Conservation (phyloP, 2,329 filamentous ascomycete species). For the Epicoccum nigrum region DNA sequence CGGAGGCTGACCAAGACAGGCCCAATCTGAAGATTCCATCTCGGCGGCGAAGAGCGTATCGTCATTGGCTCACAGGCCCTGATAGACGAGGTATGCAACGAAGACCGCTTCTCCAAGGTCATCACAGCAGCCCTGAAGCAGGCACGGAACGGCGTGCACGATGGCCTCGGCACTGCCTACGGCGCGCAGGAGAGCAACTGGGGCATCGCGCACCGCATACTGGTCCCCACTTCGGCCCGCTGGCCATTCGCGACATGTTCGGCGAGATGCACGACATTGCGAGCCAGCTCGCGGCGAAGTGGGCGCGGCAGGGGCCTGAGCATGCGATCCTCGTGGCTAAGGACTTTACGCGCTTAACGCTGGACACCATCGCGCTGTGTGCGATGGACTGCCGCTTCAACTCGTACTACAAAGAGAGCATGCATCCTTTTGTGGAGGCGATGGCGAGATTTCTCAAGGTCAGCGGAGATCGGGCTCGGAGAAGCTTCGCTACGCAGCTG, state of each 20-base stretch:
- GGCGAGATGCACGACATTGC: constrained; percentile 64
- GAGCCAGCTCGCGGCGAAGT: constrained; percentile 69
- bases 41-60: constrained; percentile 35
- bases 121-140: constrained; percentile 38
- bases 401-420: constrained; percentile 44
- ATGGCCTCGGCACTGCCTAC: constrained; percentile 51
- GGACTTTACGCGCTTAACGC: constrained; percentile 47
- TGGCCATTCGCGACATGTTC: constrained; percentile 72
- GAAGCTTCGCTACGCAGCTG: constrained; percentile 40
- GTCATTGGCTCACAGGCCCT: constrained; percentile 43
- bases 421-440: constrained; percentile 48
- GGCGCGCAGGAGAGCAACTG: constrained; percentile 49
- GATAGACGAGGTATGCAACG: constrained; percentile 50
- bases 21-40: constrained; percentile 42
- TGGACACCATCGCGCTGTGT: constrained; percentile 49
- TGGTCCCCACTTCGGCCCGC: constrained; percentile 74
- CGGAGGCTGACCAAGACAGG: constrained; percentile 22
- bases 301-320: constrained; percentile 61
- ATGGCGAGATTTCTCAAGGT: constrained; percentile 48
- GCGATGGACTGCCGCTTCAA: constrained; percentile 53
- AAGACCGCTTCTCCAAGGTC: constrained; percentile 44
- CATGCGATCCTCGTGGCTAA: constrained; percentile 45
- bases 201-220: constrained; percentile 66
- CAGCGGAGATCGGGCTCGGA: constrained; percentile 43
- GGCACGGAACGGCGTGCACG: constrained; percentile 46